Percentiles rank a stretch among this genome's conserved stretches.
phyloP scores from a whole-genome alignment of 306 rosid species.

The Argentina anserina region DNA sequence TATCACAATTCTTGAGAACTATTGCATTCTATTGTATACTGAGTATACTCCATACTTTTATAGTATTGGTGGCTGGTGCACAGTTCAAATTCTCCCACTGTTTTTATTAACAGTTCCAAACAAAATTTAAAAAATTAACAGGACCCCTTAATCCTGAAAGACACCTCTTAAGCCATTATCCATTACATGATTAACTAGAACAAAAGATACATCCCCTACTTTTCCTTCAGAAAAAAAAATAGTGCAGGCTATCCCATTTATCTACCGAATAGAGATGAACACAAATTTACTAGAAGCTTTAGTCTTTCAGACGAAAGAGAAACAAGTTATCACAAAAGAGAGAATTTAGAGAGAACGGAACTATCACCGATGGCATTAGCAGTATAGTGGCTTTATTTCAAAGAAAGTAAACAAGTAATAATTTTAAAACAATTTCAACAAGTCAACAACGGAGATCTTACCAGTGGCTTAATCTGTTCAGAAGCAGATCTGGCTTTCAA shows the following conservation, averaged over 20 bases:
- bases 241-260: not conserved
- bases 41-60: not conserved
- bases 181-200: not conserved
- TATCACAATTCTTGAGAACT: not conserved
- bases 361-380: not conserved
- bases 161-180: slow-evolving; percentile 1
- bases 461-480: slow-evolving; percentile 44
- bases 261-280: not conserved
- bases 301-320: not conserved
- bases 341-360: not conserved
- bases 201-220: not conserved
- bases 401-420: slow-evolving; percentile 1
- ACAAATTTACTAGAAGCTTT: too few relatives aligned
- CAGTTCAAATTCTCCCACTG: not conserved
- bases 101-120: not conserved
- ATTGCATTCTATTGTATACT: not conserved
- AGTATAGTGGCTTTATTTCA: not conserved
- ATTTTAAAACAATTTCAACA: not conserved
- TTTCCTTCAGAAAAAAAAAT: not conserved
- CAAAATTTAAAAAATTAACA: not conserved
- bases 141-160: not conserved
- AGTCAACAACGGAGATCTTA: slow-evolving; percentile 38
- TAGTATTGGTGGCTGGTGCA: not conserved
- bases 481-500: slow-evolving; percentile 39
- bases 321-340: not conserved